phyloP scores from a whole-genome alignment of 768 basidiomycete species.

The Xerocomus potaroensis region DNA sequence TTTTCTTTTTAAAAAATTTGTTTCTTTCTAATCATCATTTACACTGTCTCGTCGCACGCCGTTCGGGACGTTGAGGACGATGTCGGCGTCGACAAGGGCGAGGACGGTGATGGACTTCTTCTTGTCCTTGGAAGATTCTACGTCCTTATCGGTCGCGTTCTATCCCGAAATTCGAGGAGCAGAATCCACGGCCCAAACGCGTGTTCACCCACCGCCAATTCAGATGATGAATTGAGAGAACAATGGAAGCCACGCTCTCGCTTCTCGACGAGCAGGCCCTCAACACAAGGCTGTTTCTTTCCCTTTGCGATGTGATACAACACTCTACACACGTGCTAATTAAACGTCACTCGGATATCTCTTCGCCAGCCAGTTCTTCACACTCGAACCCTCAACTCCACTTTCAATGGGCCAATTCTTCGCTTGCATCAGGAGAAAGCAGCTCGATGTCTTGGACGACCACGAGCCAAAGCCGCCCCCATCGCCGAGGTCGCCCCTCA shows the following conservation, averaged over 20 bases:
- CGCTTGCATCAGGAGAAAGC: conserved; percentile 24
- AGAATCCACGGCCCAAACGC: conserved; percentile 18
- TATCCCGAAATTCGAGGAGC: conserved; percentile 5
- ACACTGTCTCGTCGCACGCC: neutral
- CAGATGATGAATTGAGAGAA: neutral
- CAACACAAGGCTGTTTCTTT: conserved; percentile 23
- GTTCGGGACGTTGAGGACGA: too few relatives aligned
- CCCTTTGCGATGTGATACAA: too few relatives aligned
- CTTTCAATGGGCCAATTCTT: conserved; percentile 29
- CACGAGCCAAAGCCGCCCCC: conserved; percentile 22
- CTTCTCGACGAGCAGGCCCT: conserved; percentile 22
- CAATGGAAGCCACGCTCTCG: conserved; percentile 7
- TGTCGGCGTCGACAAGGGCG: too few relatives aligned
- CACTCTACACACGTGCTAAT: conserved; percentile 26
- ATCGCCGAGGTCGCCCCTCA: conserved; percentile 8
- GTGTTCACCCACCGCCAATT: conserved; percentile 13
- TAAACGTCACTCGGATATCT: conserved; percentile 30
- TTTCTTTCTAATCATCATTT: conserved; percentile 10
- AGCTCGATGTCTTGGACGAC: conserved; percentile 22
- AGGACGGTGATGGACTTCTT: too few relatives aligned
- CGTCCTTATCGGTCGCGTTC: conserved; percentile 17
- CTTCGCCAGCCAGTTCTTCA: conserved; percentile 4
- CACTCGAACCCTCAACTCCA: conserved; percentile 14
- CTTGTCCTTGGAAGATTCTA: conserved; percentile 18
- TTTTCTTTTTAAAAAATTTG: too few relatives aligned